Conservation (phyloP, 2,329 filamentous ascomycete species). For the Penicillium sp. region DNA sequence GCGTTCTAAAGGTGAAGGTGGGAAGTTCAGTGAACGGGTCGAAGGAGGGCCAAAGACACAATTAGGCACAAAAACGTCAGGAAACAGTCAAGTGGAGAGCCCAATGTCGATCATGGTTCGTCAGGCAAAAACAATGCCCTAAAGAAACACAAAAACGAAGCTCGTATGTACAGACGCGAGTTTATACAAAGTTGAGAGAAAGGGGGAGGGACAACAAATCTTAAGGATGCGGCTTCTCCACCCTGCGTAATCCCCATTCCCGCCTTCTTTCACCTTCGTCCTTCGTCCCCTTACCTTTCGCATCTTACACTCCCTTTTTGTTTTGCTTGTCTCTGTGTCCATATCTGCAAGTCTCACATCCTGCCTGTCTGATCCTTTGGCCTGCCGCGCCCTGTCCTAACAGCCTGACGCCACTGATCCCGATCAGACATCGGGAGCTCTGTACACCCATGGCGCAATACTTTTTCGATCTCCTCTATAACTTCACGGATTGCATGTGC, state of each 20-base stretch:
- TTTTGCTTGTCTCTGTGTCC: background rate
- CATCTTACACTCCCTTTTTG: background rate
- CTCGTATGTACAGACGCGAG: constrained; percentile 1
- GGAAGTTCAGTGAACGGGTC: background rate
- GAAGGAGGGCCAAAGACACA: background rate
- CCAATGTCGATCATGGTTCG: constrained; percentile 13
- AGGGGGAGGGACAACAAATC: constrained; percentile 20
- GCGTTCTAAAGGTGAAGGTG: background rate
- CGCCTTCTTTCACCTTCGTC: background rate
- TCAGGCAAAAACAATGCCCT: constrained; percentile 1
- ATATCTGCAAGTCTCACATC: background rate
- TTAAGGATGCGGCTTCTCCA: constrained; percentile 8
- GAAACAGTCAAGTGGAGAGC: constrained; percentile 10
- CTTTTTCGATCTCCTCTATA: constrained; percentile 82
- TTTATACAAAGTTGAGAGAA: constrained; percentile 5
- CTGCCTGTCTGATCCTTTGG: background rate
- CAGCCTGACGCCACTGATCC: background rate
- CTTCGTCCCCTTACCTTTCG: constrained; percentile 3
- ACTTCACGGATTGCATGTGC: constrained; percentile 87
- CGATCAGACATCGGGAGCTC: background rate
- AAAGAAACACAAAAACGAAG: constrained; percentile 1
- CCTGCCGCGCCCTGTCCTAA: background rate
- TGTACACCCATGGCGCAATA: constrained; percentile 65
- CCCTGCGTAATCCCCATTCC: constrained; percentile 17
- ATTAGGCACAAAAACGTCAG: background rate